These are phyloP conservation scores for Aspergillus hiratsukae DNA, from an alignment of 2,329 filamentous ascomycete species.

Conservation along the genomic window DNA sequence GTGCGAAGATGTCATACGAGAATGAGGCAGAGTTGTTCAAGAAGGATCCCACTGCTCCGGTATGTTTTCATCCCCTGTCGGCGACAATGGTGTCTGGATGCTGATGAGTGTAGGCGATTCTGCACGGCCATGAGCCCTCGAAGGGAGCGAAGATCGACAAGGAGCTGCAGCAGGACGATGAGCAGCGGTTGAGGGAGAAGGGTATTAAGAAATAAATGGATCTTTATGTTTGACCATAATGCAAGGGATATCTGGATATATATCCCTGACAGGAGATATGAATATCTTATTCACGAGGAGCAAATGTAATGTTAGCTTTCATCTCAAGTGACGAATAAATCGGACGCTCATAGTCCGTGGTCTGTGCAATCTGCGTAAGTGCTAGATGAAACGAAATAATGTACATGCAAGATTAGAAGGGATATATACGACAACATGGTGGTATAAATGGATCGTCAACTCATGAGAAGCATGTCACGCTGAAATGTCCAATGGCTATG, in stretches of 20 bases:
- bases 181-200: conserved; percentile 42
- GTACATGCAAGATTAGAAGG: conserved; percentile 1
- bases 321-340: not conserved
- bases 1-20: conserved; percentile 23
- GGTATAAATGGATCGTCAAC: conserved; percentile 2
- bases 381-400: not conserved
- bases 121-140: conserved; percentile 45
- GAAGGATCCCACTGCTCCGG: conserved; percentile 41
- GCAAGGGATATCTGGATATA: conserved; percentile 4
- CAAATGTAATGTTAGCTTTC: not conserved
- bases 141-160: conserved; percentile 46
- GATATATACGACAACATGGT: conserved; percentile 5
- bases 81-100: not conserved
- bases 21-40: conserved; percentile 36
- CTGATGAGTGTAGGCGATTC: conserved; percentile 32
- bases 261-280: not conserved
- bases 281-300: not conserved
- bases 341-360: not conserved
- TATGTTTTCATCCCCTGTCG: conserved; percentile 19
- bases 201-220: conserved; percentile 30
- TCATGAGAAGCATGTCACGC: conserved; percentile 6
- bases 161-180: conserved; percentile 41
- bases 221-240: not conserved
- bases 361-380: not conserved
- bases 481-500: not conserved